Conservation (phyloP, 2,329 filamentous ascomycete species). For the Zarea fungicola region DNA sequence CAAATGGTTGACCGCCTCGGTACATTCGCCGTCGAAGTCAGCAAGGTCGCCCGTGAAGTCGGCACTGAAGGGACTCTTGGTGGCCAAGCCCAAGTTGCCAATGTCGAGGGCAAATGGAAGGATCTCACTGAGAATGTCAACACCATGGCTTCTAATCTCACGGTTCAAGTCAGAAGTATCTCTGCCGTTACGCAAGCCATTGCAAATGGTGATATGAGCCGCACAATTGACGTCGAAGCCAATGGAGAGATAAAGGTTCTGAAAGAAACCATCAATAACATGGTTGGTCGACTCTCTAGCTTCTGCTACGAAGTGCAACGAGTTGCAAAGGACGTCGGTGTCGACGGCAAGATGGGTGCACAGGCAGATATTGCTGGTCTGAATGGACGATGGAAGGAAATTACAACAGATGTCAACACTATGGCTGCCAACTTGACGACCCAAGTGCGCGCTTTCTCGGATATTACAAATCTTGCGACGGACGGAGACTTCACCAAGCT, state of each 20-base stretch:
- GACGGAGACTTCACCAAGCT: constrained; percentile 96
- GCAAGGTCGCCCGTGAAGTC: constrained; percentile 90
- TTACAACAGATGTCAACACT: constrained; percentile 93
- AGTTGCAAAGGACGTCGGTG: constrained; percentile 92
- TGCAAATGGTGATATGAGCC: constrained; percentile 90
- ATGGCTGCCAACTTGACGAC: constrained; percentile 80
- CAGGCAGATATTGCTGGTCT: constrained; percentile 92
- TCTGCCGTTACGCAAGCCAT: constrained; percentile 93
- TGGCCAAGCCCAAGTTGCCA: constrained; percentile 88
- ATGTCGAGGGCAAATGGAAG: constrained; percentile 97
- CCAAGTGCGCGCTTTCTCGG: constrained; percentile 94
- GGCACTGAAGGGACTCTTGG: constrained; percentile 92
- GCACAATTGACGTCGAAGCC: constrained; percentile 91
- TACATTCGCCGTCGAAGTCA: constrained; percentile 94
- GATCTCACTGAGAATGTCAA: constrained; percentile 90
- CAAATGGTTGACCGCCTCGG: constrained; percentile 97
- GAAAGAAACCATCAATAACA: constrained; percentile 97
- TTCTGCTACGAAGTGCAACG: constrained; percentile 96
- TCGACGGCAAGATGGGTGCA: constrained; percentile 97
- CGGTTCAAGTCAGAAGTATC: constrained; percentile 69
- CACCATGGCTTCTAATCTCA: constrained; percentile 65
- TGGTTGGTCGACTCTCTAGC: constrained; percentile 91
- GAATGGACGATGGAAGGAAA: constrained; percentile 95
- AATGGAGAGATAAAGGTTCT: constrained; percentile 91
- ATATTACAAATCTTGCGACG: constrained; percentile 96